Percentiles rank a stretch among this genome's conserved stretches.
Evolutionary conservation across 371 early-diverging fungal species (phyloP).

Genomic region (Sporodiniella umbellata): DNA sequence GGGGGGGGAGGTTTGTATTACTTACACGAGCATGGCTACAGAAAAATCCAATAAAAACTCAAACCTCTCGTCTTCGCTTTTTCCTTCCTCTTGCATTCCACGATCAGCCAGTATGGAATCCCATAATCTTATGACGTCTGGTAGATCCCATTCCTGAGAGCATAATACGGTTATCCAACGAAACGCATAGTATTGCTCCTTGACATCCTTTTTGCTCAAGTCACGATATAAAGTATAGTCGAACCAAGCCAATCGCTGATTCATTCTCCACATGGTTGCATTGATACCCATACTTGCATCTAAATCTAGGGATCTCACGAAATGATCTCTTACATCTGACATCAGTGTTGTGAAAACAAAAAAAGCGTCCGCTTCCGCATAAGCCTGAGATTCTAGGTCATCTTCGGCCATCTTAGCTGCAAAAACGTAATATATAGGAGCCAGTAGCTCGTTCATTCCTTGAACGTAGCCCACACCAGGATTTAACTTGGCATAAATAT

Average conservation of each 20-base stretch:
- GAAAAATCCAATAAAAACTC: conserved; percentile 76
- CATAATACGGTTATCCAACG: conserved; percentile 85
- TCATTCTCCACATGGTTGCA: conserved; percentile 62
- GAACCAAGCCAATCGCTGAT: conserved; percentile 48
- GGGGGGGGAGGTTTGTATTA: too few relatives aligned
- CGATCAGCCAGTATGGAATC: conserved; percentile 75
- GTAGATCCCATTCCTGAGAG: conserved; percentile 80
- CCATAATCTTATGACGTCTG: conserved; percentile 83
- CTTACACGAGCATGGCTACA: conserved; percentile 76
- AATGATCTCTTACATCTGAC: conserved; percentile 77
- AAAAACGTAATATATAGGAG: conserved; percentile 81
- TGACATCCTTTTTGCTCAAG: conserved; percentile 64
- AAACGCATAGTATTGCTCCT: conserved; percentile 80
- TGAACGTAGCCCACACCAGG: conserved; percentile 88
- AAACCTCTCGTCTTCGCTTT: conserved; percentile 35
- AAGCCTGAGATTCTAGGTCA: conserved; percentile 57
- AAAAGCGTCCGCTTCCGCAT: conserved; percentile 88
- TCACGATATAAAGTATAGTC: conserved; percentile 66
- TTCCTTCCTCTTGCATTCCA: conserved; percentile 25
- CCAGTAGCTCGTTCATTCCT: conserved; percentile 88
- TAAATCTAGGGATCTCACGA: conserved; percentile 65
- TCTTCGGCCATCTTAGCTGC: conserved; percentile 44
- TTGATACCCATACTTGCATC: conserved; percentile 65
- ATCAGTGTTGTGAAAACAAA: conserved; percentile 74
- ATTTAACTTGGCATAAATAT: conserved; percentile 81